These are phyloP conservation scores for Guyanaporus albipodus DNA, from an alignment of 768 basidiomycete species.

Conservation along the genomic window DNA sequence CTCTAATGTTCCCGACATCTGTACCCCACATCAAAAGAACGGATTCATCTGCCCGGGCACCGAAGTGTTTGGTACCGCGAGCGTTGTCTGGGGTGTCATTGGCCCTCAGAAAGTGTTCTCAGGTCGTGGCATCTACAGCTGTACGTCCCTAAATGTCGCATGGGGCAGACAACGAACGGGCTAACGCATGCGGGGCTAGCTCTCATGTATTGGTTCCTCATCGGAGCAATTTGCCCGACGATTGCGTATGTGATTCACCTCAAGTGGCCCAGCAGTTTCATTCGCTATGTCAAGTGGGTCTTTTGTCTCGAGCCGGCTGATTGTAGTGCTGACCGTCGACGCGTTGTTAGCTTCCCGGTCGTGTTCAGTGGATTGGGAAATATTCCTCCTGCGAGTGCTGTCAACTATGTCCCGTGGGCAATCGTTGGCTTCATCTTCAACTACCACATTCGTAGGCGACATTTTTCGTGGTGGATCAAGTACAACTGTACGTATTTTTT, in stretches of 20 bases:
- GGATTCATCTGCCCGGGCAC: slow-evolving; percentile 70
- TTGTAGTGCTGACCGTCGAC: neutral
- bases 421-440: slow-evolving; percentile 67
- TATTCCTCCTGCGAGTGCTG: slow-evolving; percentile 65
- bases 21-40: slow-evolving; percentile 31
- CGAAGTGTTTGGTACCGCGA: slow-evolving; percentile 74
- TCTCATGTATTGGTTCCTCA: slow-evolving; percentile 74
- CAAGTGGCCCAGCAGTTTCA: slow-evolving; percentile 59
- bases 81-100: slow-evolving; percentile 80
- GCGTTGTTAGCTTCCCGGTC: slow-evolving; percentile 36
- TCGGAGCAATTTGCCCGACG: slow-evolving; percentile 62
- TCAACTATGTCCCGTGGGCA: slow-evolving; percentile 65
- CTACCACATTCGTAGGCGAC: slow-evolving; percentile 51
- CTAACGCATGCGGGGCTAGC: slow-evolving; percentile 11
- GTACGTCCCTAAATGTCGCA: slow-evolving; percentile 16
- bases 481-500: slow-evolving; percentile 32
- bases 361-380: slow-evolving; percentile 53
- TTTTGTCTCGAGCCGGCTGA: neutral
- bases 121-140: slow-evolving; percentile 55
- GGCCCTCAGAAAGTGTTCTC: slow-evolving; percentile 74
- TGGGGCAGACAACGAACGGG: neutral
- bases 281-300: slow-evolving; percentile 62
- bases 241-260: slow-evolving; percentile 49
- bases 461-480: slow-evolving; percentile 71
- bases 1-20: slow-evolving; percentile 35